Percentiles rank a stretch among this genome's conserved stretches.
Conservation (phyloP, 2,329 filamentous ascomycete species). For the Beauveria sp. region DNA sequence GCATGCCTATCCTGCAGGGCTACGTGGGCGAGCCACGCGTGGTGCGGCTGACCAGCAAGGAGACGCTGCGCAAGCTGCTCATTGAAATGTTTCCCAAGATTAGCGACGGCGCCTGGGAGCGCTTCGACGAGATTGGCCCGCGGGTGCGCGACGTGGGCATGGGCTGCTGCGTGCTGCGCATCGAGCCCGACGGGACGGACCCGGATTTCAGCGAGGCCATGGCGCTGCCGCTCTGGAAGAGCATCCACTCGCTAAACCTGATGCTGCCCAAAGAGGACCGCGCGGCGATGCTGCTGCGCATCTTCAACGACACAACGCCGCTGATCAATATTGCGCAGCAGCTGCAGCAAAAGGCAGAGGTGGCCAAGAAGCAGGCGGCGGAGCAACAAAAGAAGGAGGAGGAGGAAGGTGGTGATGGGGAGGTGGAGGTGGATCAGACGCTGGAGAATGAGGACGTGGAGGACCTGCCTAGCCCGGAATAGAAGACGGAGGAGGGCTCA, state of each 20-base stretch:
- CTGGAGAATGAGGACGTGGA: slow-evolving; percentile 20
- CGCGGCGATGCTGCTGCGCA: slow-evolving; percentile 78
- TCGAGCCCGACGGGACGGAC: slow-evolving; percentile 65
- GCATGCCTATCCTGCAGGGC: slow-evolving; percentile 81
- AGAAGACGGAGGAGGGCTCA: slow-evolving; percentile 10
- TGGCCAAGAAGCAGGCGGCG: slow-evolving; percentile 16
- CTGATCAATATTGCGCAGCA: slow-evolving; percentile 58
- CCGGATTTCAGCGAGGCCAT: slow-evolving; percentile 63
- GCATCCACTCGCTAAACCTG: slow-evolving; percentile 82
- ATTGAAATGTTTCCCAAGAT: slow-evolving; percentile 97
- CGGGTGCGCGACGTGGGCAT: slow-evolving; percentile 70
- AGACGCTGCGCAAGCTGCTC: slow-evolving; percentile 74
- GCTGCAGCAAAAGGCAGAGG: slow-evolving; percentile 21
- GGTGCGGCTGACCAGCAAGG: slow-evolving; percentile 65
- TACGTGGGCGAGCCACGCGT: slow-evolving; percentile 77
- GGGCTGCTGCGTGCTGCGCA: slow-evolving; percentile 84
- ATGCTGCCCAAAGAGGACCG: slow-evolving; percentile 98
- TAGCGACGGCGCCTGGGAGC: slow-evolving; percentile 62
- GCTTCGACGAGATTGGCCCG: slow-evolving; percentile 82
- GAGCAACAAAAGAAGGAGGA: slow-evolving; percentile 14
- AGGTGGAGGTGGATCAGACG: background rate
- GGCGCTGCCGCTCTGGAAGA: slow-evolving; percentile 90
- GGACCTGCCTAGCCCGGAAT: slow-evolving; percentile 31
- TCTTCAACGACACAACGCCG: slow-evolving; percentile 85
- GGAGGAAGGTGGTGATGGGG: background rate